phyloP scores from a whole-genome alignment of 148 eudicot genomes.

The Polygonum aviculare region DNA sequence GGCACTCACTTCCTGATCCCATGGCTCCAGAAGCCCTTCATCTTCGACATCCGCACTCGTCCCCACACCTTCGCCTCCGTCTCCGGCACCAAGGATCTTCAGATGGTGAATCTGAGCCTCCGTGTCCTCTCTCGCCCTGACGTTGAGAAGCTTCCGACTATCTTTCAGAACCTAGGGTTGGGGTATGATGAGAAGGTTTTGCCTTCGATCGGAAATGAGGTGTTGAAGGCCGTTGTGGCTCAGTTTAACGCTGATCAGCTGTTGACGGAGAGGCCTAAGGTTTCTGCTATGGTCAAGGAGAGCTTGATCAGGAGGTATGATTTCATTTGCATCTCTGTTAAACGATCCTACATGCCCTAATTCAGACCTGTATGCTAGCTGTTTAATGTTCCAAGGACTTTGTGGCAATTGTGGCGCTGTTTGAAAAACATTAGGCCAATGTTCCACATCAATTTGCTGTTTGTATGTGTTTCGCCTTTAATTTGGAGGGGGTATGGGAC shows the following conservation, averaged over 20 bases:
- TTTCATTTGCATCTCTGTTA: background rate
- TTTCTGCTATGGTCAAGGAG: slow-evolving; percentile 72
- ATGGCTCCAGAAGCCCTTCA: slow-evolving; percentile 73
- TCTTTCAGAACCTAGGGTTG: slow-evolving; percentile 58
- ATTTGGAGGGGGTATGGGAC: background rate
- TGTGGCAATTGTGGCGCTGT: background rate
- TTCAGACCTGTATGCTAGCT: background rate
- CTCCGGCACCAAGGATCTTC: slow-evolving; percentile 90
- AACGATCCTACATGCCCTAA: background rate
- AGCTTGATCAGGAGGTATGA: slow-evolving; percentile 45
- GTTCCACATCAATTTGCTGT: background rate
- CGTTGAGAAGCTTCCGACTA: slow-evolving; percentile 33
- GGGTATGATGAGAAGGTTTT: slow-evolving; percentile 86
- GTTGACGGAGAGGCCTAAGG: slow-evolving; percentile 77
- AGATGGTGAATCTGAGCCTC: slow-evolving; percentile 88
- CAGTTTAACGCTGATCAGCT: slow-evolving; percentile 94
- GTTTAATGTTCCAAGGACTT: background rate
- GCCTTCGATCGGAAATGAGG: slow-evolving; percentile 92
- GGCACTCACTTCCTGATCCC: slow-evolving; percentile 88
- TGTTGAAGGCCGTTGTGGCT: slow-evolving; percentile 78
- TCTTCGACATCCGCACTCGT: slow-evolving; percentile 82
- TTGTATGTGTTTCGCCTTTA: background rate
- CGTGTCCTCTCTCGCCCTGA: slow-evolving; percentile 77
- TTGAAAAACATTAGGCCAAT: background rate
- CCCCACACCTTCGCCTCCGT: slow-evolving; percentile 77